Evolutionary conservation across 2,329 filamentous ascomycete species (phyloP).

Genomic region (Colletotrichum lupini): DNA sequence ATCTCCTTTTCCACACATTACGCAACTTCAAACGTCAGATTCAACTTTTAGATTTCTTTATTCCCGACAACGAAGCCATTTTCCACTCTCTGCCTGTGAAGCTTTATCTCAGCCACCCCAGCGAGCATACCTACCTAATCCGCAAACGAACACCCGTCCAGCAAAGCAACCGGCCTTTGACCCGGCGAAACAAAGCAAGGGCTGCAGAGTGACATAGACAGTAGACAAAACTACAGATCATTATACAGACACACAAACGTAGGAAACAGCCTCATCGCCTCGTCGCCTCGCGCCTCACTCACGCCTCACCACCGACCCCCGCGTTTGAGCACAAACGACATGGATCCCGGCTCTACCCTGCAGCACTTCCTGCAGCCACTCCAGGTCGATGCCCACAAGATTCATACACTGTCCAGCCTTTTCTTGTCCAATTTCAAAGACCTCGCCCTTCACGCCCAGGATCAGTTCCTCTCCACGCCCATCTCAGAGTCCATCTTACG

Average conservation of each 20-base stretch:
- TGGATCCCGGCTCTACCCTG: constrained; percentile 31
- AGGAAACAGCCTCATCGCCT: not conserved
- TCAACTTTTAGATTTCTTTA: not conserved
- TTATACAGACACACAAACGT: not conserved
- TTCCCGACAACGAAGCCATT: not conserved
- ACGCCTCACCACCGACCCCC: not conserved
- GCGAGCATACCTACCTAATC: not conserved
- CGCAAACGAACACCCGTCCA: not conserved
- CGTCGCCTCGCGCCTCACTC: too few species aligned
- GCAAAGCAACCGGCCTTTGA: not conserved
- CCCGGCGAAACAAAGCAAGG: not conserved
- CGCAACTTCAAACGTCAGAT: not conserved
- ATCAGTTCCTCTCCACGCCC: constrained; percentile 71
- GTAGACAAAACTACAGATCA: not conserved
- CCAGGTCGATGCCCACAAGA: constrained; percentile 56
- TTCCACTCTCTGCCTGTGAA: not conserved
- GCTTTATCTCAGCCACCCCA: not conserved
- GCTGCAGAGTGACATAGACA: not conserved
- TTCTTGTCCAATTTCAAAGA: constrained; percentile 59
- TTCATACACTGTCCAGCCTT: constrained; percentile 58
- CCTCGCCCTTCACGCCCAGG: constrained; percentile 62
- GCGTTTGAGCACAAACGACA: not conserved
- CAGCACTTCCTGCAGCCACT: constrained; percentile 63
- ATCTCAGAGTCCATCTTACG: constrained; percentile 69
- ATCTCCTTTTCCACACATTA: not conserved